Conservation (phyloP, 306 rosid species). For the Corylus heterophylla region DNA sequence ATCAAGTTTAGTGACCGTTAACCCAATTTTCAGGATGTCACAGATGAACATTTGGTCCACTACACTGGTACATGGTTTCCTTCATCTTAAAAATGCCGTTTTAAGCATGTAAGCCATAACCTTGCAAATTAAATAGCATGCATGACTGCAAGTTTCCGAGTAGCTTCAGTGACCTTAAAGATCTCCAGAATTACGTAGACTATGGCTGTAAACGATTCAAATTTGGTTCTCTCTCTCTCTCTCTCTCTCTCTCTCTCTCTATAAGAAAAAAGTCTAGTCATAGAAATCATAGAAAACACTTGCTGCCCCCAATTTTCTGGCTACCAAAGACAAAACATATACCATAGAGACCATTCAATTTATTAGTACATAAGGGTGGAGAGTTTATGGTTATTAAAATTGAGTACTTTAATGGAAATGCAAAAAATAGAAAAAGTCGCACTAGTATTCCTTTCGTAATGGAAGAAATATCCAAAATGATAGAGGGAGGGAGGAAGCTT, state of each 20-base stretch:
- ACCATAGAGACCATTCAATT: background rate
- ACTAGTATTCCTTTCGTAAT: background rate
- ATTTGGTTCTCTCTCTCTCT: too few relatives aligned
- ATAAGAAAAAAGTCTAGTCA: too few relatives aligned
- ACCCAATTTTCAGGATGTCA: background rate
- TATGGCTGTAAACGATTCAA: too few relatives aligned
- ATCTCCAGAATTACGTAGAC: too few relatives aligned
- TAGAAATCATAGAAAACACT: too few relatives aligned
- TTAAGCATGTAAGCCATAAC: background rate
- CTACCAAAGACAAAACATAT: background rate
- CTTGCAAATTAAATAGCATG: background rate
- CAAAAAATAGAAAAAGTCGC: background rate
- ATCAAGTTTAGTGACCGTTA: slow-evolving; percentile 8
- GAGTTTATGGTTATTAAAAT: background rate
- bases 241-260: too few relatives aligned
- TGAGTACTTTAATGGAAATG: background rate
- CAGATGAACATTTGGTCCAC: background rate
- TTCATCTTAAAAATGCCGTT: background rate
- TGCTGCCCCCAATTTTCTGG: background rate
- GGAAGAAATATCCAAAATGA: background rate
- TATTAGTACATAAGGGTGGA: background rate
- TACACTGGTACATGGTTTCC: slow-evolving; percentile 1
- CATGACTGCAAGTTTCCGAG: background rate
- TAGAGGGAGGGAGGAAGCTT: background rate
- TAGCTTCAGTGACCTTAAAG: background rate